Base-by-base conservation (phyloP, 2,329 filamentous ascomycete genomes). In the Paecilomyces dactylethromorphus region DNA sequence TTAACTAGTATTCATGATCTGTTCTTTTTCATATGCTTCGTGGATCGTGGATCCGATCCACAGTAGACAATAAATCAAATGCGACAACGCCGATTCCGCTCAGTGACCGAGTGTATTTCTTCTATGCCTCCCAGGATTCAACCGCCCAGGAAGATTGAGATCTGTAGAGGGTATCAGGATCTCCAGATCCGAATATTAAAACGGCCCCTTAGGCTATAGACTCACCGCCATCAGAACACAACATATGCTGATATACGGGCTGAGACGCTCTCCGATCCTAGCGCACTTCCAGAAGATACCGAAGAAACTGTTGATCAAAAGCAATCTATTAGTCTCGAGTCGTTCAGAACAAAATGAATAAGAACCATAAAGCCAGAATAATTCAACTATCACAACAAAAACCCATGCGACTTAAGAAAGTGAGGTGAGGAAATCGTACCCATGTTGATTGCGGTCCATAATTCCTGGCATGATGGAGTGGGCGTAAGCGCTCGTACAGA, bases 241-340 rank as follows among this genome's bases (percentile, higher is more conserved):
- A 74, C 91, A 95, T 72, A 97, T 80, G 78, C 91, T 95, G 68
- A 99, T 91, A 75, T 97, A 97, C 50, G 94, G 94, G 73, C 92
- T 97, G 65, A 99, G 74, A 63, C 94, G 81, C 80, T 99, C 94
- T 39, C 94, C 94, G 72, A 99, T 87, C 64, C 94, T 83, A 26
- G 94, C 94, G 63, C 87, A 92, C 78, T 97, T 97, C 94, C 94
- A 99, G 73, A 97, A 95, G 62, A 96, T 88, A 56, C 91, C 91
- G 67, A 91, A 85, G 55, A 91, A 78, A 13, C 89, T 92, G 64
- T 50, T 32, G 49, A 13, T 56, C 54, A 54, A 51, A 45, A 53
- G 58, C 35, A 52, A 31, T n/a, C 29, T 60, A 26, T 56, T 22
- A 64, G 59, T 12, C 26, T 58, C 29, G 39, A 29, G 55, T 29